phyloP scores from a whole-genome alignment of 768 basidiomycete species.

The Austroboletus eburneus region DNA sequence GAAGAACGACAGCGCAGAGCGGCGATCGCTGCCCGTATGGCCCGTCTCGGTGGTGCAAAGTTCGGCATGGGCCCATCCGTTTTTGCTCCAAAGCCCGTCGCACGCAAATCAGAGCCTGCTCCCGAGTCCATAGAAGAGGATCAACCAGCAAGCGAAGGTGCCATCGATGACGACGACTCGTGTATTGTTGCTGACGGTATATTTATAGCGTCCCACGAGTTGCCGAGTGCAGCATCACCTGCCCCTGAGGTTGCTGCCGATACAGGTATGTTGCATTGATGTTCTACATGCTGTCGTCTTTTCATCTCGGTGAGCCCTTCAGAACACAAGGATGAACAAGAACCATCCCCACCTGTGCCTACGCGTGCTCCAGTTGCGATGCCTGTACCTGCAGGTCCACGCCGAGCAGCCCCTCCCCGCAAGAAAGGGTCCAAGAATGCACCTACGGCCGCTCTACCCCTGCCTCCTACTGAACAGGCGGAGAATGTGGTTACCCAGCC shows the following conservation, averaged over 20 bases:
- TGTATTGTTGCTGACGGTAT: constrained; percentile 6
- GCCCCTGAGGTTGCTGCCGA: constrained; percentile 7
- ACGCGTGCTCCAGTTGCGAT: constrained; percentile 50
- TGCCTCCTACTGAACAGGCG: constrained; percentile 23
- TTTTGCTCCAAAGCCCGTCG: constrained; percentile 53
- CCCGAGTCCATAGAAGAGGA: constrained; percentile 25
- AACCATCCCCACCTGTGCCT: constrained; percentile 29
- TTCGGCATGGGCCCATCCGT: constrained; percentile 77
- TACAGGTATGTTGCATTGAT: constrained; percentile 12
- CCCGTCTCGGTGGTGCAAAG: constrained; percentile 80
- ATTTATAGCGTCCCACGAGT: constrained; percentile 10
- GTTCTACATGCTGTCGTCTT: neutral
- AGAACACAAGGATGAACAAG: constrained; percentile 23
- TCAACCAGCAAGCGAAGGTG: constrained; percentile 18
- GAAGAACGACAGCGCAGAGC: constrained; percentile 78
- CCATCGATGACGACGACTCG: neutral
- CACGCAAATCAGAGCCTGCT: constrained; percentile 28
- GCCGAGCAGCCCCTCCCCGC: constrained; percentile 71
- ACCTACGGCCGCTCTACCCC: constrained; percentile 29
- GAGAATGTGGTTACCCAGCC: constrained; percentile 1
- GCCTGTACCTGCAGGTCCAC: constrained; percentile 71
- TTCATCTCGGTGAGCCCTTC: constrained; percentile 5
- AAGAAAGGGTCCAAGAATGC: constrained; percentile 56
- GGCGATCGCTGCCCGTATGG: constrained; percentile 90
- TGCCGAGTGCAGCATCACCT: neutral